Evolutionary conservation across 2,329 filamentous ascomycete species (phyloP).

Genomic region (Colletotrichum cuscutae): DNA sequence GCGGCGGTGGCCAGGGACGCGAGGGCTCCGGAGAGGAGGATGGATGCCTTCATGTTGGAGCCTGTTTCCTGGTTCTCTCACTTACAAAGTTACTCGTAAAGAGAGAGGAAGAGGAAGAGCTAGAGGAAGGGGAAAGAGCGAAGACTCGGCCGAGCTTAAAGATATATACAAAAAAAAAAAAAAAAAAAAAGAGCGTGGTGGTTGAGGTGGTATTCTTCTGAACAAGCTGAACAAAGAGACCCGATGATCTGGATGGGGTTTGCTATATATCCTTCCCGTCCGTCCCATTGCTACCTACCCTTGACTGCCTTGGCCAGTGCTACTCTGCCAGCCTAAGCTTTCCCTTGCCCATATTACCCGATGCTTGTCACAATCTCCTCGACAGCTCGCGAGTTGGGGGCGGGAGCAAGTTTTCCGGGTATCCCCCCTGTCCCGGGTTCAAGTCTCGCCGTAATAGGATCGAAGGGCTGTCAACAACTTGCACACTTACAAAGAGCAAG

Average conservation of each 20-base stretch:
- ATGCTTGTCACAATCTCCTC: background rate
- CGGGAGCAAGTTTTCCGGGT: too few relatives aligned
- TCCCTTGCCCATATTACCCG: background rate
- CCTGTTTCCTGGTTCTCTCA: background rate
- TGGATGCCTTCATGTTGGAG: slow-evolving; percentile 27
- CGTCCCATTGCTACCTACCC: background rate
- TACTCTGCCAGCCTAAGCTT: background rate
- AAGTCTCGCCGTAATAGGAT: too few relatives aligned
- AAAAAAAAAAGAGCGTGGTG: background rate
- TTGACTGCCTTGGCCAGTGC: background rate
- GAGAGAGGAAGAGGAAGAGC: background rate
- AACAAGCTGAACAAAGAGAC: too few relatives aligned
- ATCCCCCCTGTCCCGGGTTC: too few relatives aligned
- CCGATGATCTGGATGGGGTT: background rate
- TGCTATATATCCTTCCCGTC: slow-evolving; percentile 7
- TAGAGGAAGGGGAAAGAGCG: background rate
- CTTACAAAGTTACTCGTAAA: background rate
- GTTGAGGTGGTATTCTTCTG: background rate
- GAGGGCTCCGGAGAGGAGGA: slow-evolving; percentile 14
- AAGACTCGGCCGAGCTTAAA: background rate
- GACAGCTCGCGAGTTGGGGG: background rate
- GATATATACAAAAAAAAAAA: background rate
- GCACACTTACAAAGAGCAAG: too few relatives aligned
- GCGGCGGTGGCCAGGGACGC: background rate
- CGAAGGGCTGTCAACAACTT: too few relatives aligned